Conservation (phyloP, 73 alveolate species). For the Durusdinium trenchii region DNA sequence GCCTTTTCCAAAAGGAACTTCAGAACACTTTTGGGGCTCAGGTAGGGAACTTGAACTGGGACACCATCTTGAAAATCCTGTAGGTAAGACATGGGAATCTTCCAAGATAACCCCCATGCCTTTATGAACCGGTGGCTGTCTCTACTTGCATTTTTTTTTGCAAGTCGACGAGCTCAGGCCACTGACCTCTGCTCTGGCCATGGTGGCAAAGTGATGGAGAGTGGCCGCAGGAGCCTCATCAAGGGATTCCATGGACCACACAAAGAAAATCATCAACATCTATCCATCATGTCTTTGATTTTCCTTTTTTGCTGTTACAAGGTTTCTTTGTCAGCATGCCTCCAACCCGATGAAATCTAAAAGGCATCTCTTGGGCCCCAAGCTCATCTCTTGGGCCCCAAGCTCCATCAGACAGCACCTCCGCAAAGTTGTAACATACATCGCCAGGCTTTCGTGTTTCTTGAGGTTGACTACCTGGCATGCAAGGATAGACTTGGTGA, state of each 20-base stretch:
- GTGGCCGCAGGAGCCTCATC: conserved; percentile 36
- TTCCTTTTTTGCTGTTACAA: too few species aligned
- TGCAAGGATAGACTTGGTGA: not conserved
- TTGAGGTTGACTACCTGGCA: not conserved
- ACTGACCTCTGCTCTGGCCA: not conserved
- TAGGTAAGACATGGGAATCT: not conserved
- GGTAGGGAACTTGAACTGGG: not conserved
- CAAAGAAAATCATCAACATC: not conserved
- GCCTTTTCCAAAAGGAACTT: not conserved
- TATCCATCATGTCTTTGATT: not conserved
- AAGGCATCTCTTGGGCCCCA: not conserved
- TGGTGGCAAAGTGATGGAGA: conserved; percentile 19
- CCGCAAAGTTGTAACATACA: not conserved
- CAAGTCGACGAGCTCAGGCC: not conserved
- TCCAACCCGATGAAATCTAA: too few species aligned
- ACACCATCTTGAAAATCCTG: not conserved
- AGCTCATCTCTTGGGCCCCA: not conserved
- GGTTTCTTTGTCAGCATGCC: too few species aligned
- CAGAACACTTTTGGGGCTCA: conserved; percentile 11
- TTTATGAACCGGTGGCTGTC: not conserved
- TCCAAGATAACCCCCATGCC: conserved; percentile 20
- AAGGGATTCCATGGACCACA: not conserved
- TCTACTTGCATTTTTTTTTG: not conserved
- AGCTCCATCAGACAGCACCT: conserved; percentile 20
- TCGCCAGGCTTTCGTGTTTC: not conserved